A percentile compares a stretch with the other conserved stretches of the same genome.
Evolutionary conservation across 225 moss, liverwort and hornwort species (phyloP).

Genomic region (Sphagnum contortum): DNA sequence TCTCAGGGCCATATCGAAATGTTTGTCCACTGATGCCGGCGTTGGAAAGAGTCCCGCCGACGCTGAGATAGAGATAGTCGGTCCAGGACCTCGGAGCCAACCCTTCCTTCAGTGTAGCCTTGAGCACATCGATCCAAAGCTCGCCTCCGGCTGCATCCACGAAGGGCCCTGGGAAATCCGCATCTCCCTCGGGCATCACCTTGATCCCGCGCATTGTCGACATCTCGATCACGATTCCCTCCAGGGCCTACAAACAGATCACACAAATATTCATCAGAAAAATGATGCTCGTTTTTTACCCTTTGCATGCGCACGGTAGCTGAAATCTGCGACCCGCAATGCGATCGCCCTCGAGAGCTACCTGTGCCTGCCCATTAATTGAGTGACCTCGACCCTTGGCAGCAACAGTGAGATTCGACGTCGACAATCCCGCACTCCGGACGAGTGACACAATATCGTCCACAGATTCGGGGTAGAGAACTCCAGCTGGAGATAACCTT

Average conservation of each 20-base stretch:
- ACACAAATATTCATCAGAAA: too few species aligned
- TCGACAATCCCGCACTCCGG: too few species aligned
- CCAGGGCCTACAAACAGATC: constrained; percentile 7
- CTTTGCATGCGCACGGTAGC: too few species aligned
- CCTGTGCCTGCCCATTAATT: too few species aligned
- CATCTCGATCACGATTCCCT: constrained; percentile 39
- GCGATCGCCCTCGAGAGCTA: too few species aligned
- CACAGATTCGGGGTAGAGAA: too few species aligned
- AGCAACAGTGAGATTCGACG: too few species aligned
- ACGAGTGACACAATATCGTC: too few species aligned
- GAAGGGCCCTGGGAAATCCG: constrained; percentile 11
- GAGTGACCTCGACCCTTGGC: too few species aligned
- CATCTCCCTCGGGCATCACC: constrained; percentile 8
- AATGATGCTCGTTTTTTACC: too few species aligned
- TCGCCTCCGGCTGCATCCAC: constrained; percentile 32
- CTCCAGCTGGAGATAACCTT: too few species aligned
- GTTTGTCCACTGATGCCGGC: constrained; percentile 46
- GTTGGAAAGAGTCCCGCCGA: constrained; percentile 48
- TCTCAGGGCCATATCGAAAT: constrained; percentile 38
- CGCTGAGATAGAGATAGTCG: constrained; percentile 40
- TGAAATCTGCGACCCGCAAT: too few species aligned
- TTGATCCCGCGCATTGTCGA: constrained; percentile 17
- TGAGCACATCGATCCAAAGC: constrained; percentile 41
- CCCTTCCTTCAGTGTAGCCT: constrained; percentile 22
- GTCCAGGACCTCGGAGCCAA: constrained; percentile 38